Conservation (phyloP, 805 yeast genomes). For the Candida ascalaphidarum region DNA sequence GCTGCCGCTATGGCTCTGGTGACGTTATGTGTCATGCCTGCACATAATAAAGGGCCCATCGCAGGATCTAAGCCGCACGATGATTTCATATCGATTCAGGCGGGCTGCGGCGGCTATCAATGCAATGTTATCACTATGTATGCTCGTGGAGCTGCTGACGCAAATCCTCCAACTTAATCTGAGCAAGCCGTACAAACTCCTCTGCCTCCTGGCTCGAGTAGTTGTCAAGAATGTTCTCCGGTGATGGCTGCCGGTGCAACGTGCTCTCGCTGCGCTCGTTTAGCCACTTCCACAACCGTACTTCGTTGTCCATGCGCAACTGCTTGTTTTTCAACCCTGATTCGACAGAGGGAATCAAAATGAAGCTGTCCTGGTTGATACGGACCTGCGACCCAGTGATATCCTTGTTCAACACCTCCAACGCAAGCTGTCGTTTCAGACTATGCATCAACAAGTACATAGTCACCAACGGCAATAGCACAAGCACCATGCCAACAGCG, state of each 20-base stretch:
- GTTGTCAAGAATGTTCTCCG: conserved; percentile 1
- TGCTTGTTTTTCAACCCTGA: conserved; percentile 17
- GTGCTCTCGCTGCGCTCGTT: conserved; percentile 20
- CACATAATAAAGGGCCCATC: too few species aligned
- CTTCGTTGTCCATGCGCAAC: conserved; percentile 40
- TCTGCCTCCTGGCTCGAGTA: conserved; percentile 35
- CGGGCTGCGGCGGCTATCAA: too few species aligned
- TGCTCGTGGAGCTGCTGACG: conserved; percentile 5
- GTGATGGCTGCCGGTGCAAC: neutral
- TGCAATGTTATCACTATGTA: too few species aligned
- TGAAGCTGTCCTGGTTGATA: conserved; percentile 27
- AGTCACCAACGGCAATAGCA: conserved; percentile 11
- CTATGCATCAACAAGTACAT: conserved; percentile 7
- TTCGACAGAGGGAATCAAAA: conserved; percentile 32
- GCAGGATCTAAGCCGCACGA: too few species aligned
- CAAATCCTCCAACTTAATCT: conserved; percentile 30
- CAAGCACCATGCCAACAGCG: too few species aligned
- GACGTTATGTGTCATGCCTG: too few species aligned
- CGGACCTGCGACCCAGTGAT: conserved; percentile 4
- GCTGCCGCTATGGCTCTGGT: too few species aligned
- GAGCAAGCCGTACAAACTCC: conserved; percentile 39
- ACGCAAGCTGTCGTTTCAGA: conserved; percentile 8
- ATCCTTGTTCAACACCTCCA: conserved; percentile 2
- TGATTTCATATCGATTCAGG: too few species aligned
- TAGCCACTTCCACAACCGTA: conserved; percentile 69